phyloP scores from a whole-genome alignment of 192 early-diverging fungal genomes.

The Thamnidium elegans region DNA sequence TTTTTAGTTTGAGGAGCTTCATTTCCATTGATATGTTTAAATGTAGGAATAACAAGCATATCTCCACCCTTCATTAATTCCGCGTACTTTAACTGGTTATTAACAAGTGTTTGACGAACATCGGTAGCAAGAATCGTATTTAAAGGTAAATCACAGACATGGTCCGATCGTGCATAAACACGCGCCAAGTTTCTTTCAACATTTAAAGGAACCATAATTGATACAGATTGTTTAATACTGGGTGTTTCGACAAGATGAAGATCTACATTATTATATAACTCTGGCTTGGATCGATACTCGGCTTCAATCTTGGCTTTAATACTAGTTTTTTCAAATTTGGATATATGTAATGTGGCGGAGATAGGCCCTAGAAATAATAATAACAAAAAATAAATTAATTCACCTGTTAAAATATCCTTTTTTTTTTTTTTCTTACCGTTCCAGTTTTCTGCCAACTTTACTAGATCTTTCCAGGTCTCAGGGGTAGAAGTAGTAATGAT shows the following conservation, averaged over 20 bases:
- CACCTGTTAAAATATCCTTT: background rate
- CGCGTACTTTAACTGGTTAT: constrained; percentile 32
- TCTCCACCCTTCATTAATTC: constrained; percentile 42
- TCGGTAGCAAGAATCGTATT: constrained; percentile 42
- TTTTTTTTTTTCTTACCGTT: constrained; percentile 36
- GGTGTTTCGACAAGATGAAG: constrained; percentile 45
- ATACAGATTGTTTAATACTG: background rate
- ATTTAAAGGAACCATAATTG: constrained; percentile 30
- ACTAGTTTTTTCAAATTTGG: constrained; percentile 11
- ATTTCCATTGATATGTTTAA: constrained; percentile 21
- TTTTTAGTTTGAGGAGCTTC: constrained; percentile 33
- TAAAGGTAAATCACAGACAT: constrained; percentile 39
- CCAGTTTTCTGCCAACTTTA: constrained; percentile 44
- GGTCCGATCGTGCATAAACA: constrained; percentile 49
- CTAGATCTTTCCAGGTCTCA: constrained; percentile 41
- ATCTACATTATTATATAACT: constrained; percentile 37
- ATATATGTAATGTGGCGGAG: constrained; percentile 48
- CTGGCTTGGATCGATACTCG: background rate
- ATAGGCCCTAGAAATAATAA: constrained; percentile 44
- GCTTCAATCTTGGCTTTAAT: constrained; percentile 7
- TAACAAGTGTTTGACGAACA: constrained; percentile 31
- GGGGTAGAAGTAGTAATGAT: constrained; percentile 42
- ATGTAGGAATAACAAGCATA: constrained; percentile 52
- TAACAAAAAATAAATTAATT: too few relatives aligned
- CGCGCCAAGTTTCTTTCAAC: constrained; percentile 51